phyloP scores from a whole-genome alignment of 2,329 filamentous ascomycete species.

The Geosmithia flava region DNA sequence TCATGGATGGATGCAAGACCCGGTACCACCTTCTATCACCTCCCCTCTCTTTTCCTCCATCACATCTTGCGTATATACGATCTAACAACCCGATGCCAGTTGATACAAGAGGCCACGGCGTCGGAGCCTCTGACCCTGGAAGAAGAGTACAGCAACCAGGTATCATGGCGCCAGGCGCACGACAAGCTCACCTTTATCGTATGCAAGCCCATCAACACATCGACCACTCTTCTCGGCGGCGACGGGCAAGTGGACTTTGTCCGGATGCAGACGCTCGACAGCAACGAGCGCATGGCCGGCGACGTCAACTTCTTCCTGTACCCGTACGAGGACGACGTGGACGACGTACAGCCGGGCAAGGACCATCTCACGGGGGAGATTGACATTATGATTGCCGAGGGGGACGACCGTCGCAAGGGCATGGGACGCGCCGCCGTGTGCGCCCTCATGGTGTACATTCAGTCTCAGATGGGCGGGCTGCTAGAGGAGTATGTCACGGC shows the following conservation, averaged over 20 bases:
- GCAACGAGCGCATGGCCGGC: conserved; percentile 48
- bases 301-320: conserved; percentile 76
- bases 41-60: neutral
- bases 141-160: conserved; percentile 84
- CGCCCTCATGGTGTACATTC: conserved; percentile 59
- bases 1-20: conserved; percentile 85
- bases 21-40: conserved; percentile 29
- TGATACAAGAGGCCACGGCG: conserved; percentile 72
- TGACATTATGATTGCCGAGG: conserved; percentile 73
- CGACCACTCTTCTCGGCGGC: neutral
- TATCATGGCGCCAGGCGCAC: conserved; percentile 65
- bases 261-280: conserved; percentile 36
- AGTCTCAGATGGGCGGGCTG: conserved; percentile 37
- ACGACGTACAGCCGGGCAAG: conserved; percentile 37
- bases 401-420: conserved; percentile 44
- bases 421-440: conserved; percentile 53
- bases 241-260: neutral
- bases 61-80: no score
- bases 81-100: conserved; percentile 24
- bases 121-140: conserved; percentile 71
- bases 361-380: conserved; percentile 52
- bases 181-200: conserved; percentile 93
- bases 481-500: conserved; percentile 27
- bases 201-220: conserved; percentile 36
- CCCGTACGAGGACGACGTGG: conserved; percentile 38